These are phyloP conservation scores for Termitomyces sp. DNA, from an alignment of 768 basidiomycete genomes.

Conservation along the genomic window DNA sequence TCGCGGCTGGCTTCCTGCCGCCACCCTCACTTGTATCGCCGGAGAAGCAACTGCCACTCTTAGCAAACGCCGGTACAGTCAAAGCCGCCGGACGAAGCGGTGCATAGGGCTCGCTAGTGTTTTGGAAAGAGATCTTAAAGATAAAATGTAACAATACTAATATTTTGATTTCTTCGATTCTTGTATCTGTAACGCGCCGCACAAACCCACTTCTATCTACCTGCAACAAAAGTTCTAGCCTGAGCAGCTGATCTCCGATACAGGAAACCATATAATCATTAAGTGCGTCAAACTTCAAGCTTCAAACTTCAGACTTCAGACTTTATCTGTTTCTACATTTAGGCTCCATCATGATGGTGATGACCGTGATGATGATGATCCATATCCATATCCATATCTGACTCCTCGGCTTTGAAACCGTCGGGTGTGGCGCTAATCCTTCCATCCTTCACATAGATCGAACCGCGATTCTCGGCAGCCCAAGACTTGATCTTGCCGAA, in stretches of 20 bases:
- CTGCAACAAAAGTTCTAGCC: neutral
- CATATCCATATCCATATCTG: neutral
- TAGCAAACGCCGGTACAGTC: constrained; percentile 38
- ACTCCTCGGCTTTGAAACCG: neutral
- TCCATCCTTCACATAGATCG: constrained; percentile 11
- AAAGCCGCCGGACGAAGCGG: constrained; percentile 75
- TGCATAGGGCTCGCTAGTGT: constrained; percentile 23
- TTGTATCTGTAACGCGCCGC: neutral
- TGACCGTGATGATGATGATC: constrained; percentile 7
- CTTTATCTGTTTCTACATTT: neutral
- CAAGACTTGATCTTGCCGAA: constrained; percentile 11
- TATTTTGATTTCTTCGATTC: neutral
- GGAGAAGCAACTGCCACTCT: constrained; percentile 47
- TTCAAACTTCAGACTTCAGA: too few species aligned
- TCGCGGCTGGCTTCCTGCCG: constrained; percentile 80
- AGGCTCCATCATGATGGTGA: constrained; percentile 6
- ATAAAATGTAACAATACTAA: constrained; percentile 13
- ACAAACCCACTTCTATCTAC: neutral
- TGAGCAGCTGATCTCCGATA: too few species aligned
- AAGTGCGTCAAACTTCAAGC: too few species aligned
- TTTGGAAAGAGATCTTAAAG: neutral
- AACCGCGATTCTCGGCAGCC: constrained; percentile 7
- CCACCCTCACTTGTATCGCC: constrained; percentile 40
- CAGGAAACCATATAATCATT: too few species aligned
- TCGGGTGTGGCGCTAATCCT: constrained; percentile 11